A percentile compares a stretch with the other conserved stretches of the same genome.
phyloP scores from a whole-genome alignment of 495 filamentous ascomycete species.

The Talaromyces ruber region DNA sequence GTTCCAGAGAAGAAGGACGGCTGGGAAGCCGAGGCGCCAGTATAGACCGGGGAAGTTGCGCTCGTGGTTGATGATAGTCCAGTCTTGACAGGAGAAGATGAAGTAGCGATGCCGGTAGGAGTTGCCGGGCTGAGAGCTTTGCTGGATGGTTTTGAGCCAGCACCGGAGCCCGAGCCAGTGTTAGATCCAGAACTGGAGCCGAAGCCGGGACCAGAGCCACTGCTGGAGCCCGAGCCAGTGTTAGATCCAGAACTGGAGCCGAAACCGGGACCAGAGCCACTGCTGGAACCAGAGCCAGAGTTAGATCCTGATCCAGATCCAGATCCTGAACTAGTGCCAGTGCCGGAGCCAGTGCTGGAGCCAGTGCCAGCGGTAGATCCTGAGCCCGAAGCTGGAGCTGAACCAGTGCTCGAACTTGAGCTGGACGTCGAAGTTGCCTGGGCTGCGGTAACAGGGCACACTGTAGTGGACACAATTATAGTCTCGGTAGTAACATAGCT shows the following conservation, averaged over 20 bases:
- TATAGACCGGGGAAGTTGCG: not conserved
- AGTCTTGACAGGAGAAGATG: not conserved
- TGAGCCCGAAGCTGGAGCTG: not conserved
- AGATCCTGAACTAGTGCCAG: not conserved
- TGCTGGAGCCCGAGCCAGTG: not conserved
- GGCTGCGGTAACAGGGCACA: slow-evolving; percentile 9
- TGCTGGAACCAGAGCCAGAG: not conserved
- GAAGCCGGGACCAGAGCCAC: not conserved
- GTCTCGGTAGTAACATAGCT: slow-evolving; percentile 11
- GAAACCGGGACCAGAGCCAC: not conserved
- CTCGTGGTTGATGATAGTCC: not conserved
- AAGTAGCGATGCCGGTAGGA: not conserved
- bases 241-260: not conserved
- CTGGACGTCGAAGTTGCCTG: not conserved
- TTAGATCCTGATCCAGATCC: not conserved
- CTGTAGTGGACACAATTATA: slow-evolving; percentile 10
- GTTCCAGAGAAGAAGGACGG: not conserved
- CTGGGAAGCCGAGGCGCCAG: not conserved
- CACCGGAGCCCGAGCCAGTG: not conserved
- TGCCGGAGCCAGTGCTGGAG: not conserved
- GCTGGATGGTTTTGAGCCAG: not conserved
- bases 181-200: not conserved
- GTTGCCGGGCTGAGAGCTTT: not conserved
- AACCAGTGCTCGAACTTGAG: not conserved
- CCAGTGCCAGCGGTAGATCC: not conserved